A percentile compares a stretch with the other conserved stretches of the same genome.
Evolutionary conservation across 345 rosid species (phyloP).

Genomic region (Tarenaya hassleriana): DNA sequence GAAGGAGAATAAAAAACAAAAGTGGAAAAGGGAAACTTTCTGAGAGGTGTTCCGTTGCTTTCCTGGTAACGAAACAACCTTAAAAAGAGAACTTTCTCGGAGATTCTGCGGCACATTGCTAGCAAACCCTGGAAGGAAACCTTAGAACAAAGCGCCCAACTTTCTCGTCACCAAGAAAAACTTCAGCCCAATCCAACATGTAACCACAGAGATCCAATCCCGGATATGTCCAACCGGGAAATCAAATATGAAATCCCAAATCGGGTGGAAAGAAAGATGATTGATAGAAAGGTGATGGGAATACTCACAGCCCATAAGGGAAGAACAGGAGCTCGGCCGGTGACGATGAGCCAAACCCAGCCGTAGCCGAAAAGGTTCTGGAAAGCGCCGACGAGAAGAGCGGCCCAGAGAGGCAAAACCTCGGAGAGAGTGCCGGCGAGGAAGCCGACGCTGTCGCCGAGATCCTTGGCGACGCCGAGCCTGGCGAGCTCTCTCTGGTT

Average conservation of each 20-base stretch:
- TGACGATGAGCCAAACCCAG: constrained; percentile 90
- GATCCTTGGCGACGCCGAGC: constrained; percentile 95
- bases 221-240: not conserved
- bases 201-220: constrained; percentile 10
- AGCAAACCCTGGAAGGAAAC: not conserved
- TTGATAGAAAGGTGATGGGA: not conserved
- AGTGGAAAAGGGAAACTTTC: no score
- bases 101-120: constrained; percentile 16
- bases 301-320: constrained; percentile 96
- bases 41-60: no score
- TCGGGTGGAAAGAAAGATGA: not conserved
- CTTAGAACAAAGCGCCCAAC: constrained; percentile 9
- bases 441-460: constrained; percentile 95
- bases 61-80: constrained; percentile 16
- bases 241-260: not conserved
- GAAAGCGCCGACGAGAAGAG: constrained; percentile 79
- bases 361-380: constrained; percentile 92
- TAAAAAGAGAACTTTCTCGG: constrained; percentile 15
- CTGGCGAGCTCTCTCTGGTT: constrained; percentile 79
- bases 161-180: not conserved
- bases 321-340: constrained; percentile 61
- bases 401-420: constrained; percentile 90
- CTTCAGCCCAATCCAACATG: constrained; percentile 4
- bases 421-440: constrained; percentile 85
- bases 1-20: no score